A percentile compares a stretch with the other conserved stretches of the same genome.
Conservation (phyloP, 2,329 filamentous ascomycete genomes). For the Trichoderma polysporum region DNA sequence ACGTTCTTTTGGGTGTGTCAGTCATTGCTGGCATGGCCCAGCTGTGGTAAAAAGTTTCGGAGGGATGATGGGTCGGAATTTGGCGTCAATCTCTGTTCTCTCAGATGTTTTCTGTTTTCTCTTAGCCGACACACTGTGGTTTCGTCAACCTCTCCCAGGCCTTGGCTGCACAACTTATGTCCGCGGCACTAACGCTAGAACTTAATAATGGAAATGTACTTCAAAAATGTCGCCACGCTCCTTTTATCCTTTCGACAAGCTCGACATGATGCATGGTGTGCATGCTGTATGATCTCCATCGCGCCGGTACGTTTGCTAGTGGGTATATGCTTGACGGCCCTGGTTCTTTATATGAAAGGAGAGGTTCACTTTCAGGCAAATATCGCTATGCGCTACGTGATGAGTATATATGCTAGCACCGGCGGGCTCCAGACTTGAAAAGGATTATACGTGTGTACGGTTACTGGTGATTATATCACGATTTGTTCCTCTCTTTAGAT, state of each 20-base stretch:
- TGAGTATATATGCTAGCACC: not conserved
- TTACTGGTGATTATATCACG: slow-evolving; percentile 21
- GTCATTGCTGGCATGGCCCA: slow-evolving; percentile 49
- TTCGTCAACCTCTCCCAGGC: slow-evolving; percentile 30
- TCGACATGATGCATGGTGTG: slow-evolving; percentile 16
- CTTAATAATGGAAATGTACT: slow-evolving; percentile 47
- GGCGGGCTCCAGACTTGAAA: slow-evolving; percentile 4
- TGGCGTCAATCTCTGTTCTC: slow-evolving; percentile 39
- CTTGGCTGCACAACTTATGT: slow-evolving; percentile 19
- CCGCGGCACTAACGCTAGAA: slow-evolving; percentile 39
- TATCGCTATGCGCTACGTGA: not conserved
- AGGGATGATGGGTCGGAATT: slow-evolving; percentile 33
- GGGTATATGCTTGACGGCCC: not conserved
- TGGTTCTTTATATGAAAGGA: not conserved
- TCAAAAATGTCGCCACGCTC: slow-evolving; percentile 24
- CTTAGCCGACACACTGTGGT: slow-evolving; percentile 37
- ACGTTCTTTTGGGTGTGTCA: slow-evolving; percentile 46
- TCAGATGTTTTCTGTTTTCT: slow-evolving; percentile 36
- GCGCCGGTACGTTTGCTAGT: not conserved
- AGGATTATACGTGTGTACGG: slow-evolving; percentile 18
- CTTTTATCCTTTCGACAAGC: slow-evolving; percentile 4
- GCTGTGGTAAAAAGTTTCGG: slow-evolving; percentile 46
- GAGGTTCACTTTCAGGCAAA: not conserved
- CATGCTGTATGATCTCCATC: not conserved
- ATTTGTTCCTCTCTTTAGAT: slow-evolving; percentile 18